Base-by-base conservation (phyloP, 805 yeast species). In the Candida coquimbonensis region DNA sequence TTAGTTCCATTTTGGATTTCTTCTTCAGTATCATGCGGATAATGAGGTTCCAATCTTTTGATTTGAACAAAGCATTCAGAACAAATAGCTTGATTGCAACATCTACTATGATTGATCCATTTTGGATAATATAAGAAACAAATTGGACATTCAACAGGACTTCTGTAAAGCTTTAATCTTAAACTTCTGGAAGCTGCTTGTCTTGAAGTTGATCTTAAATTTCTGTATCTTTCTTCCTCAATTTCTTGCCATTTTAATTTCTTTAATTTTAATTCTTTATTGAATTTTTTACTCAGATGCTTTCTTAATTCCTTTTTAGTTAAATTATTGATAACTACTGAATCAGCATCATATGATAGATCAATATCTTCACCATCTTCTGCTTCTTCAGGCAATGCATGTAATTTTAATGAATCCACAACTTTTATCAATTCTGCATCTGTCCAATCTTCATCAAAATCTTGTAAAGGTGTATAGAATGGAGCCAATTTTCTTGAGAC, bases 61-160 rank as follows among this genome's bases (percentile, higher is more conserved):
- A 91, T 89, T 64, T 91, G 97, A 11, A 91, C 97, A 74, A 91
- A 93, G 61, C 99, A 91, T 65, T 91, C 98, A 2, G 96, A 77
- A 66, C 99, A 93, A 19, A 91, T 89, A 2, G 95, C 90, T 62
- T 91, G 98, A 42, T 77, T 76, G 63, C 99, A 91, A 64, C 99
- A 91, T 39, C 95, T 73, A 9, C 96, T 83, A 44, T 75, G 63
- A 66, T 93, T 93, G 50, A 90, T 64, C 55, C 79, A 77, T 26
- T 76, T 72, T 1, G 98, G 97, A 64, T 83, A 89, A 60, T 75
- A 87, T 9, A 93, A 72, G 61, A 91, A 91, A 61, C 99, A 91
- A 52, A 91, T 91, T 9, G 99, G 98, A 62, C 99, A 91, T 57
- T 93, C 99, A 29, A 74, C 66, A 4, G 87, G 79, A 47, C 77